Base-by-base conservation (phyloP, 331 rosid genomes). In the Malus hybrid region DNA sequence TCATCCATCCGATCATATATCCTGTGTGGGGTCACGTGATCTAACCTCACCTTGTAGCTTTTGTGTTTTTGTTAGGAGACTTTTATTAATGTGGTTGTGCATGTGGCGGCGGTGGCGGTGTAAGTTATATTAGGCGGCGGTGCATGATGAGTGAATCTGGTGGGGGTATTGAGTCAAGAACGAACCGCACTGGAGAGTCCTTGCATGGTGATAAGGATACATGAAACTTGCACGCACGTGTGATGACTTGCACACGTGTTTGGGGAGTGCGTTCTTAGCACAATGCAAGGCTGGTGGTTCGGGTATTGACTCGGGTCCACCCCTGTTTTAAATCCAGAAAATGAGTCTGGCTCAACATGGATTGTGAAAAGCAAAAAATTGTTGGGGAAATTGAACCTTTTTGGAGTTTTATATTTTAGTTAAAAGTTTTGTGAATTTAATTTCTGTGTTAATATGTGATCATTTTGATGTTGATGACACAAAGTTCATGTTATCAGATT, bases 111-210 rank as follows among this genome's bases (percentile, higher is more conserved):
- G 61, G 16, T 11, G 36, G 67, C 32, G 52, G 44, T 36, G 44
- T 72, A 64, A 70, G 82, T 31, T 34, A 22, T 67, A 39, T 50
- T 34, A 55, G 69, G 71, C 28, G 44, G 42, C n/a, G 11, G 29
- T 34, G 19, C 9, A 16, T 22, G 65, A 36, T 6, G 80, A 74
- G 76, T 72, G 70, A 6, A 18, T 73, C 33, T 65, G 71, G 67
- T 27, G 77, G 87, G 91, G 88, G 86, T 87, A 86, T 87, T 80
- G 99, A 94, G 99, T 94, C 99, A 94, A 94, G 99, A 94, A 89
- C 99, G 99, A 92, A 94, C 99, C 97, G 86, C 88, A 81, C 86
- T 36, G 72, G 62, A 66, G 76, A 80, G 65, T 71, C 91, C 93
- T 93, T 87, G 97, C 93, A 73, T 69, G 80, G 89, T 82, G 92